These are phyloP conservation scores for Clonostachys chloroleuca DNA, from an alignment of 2,329 filamentous ascomycete species.

Conservation along the genomic window DNA sequence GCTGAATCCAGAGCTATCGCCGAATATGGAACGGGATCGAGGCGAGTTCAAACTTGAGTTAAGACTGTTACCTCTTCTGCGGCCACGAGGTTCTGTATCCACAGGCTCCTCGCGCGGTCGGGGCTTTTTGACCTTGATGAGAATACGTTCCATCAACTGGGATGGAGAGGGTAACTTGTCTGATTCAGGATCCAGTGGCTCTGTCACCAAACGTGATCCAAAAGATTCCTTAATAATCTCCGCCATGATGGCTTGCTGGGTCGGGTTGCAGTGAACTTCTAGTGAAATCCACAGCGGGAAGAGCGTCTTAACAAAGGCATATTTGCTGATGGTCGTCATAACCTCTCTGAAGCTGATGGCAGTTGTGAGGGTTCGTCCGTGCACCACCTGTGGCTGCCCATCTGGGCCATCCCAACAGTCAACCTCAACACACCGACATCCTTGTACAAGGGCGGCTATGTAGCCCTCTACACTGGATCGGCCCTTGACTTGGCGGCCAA, in stretches of 20 bases:
- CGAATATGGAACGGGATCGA: constrained; percentile 31
- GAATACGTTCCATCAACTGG: constrained; percentile 74
- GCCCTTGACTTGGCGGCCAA: constrained; percentile 85
- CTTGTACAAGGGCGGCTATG: constrained; percentile 79
- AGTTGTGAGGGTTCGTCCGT: constrained; percentile 84
- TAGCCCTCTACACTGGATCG: constrained; percentile 94
- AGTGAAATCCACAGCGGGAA: constrained; percentile 93
- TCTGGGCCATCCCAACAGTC: constrained; percentile 96
- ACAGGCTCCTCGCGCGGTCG: constrained; percentile 35
- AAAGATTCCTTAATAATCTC: constrained; percentile 84
- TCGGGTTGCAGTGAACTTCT: constrained; percentile 84
- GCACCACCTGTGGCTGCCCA: constrained; percentile 83
- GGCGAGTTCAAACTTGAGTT: constrained; percentile 59
- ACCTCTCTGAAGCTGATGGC: constrained; percentile 88
- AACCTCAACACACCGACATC: constrained; percentile 93
- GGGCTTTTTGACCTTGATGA: constrained; percentile 93
- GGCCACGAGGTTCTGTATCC: constrained; percentile 32
- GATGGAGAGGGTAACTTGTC: constrained; percentile 78
- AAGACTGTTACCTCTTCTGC: constrained; percentile 63
- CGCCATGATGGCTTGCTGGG: constrained; percentile 85
- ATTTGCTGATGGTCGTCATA: constrained; percentile 89
- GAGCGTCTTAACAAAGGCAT: constrained; percentile 82
- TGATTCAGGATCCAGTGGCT: constrained; percentile 66
- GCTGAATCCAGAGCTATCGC: constrained; percentile 50
- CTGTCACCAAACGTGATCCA: constrained; percentile 71